A percentile compares a stretch with the other conserved stretches of the same genome.
phyloP scores from a whole-genome alignment of 2,329 filamentous ascomycete genomes.

The Penicillium crustosum region DNA sequence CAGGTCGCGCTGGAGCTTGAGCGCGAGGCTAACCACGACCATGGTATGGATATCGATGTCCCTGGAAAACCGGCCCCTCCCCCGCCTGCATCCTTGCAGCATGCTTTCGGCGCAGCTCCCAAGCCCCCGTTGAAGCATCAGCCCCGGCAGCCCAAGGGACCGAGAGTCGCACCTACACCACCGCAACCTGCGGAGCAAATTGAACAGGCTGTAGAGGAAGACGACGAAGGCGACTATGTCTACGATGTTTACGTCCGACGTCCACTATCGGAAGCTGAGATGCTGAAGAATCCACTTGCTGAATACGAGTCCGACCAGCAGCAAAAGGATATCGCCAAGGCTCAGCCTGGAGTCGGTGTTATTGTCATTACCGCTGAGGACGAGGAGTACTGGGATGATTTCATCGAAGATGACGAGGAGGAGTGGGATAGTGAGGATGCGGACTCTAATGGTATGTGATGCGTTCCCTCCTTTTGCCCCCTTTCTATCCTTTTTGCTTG shows the following conservation, averaged over 20 bases:
- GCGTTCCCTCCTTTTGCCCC: neutral
- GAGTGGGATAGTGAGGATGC: constrained; percentile 62
- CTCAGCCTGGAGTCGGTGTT: constrained; percentile 40
- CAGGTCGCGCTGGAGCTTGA: constrained; percentile 46
- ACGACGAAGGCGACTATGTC: constrained; percentile 56
- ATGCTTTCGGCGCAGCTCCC: constrained; percentile 15
- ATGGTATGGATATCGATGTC: constrained; percentile 25
- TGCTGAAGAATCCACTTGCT: constrained; percentile 38
- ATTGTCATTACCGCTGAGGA: constrained; percentile 45
- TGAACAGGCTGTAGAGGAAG: constrained; percentile 29
- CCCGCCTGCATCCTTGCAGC: neutral
- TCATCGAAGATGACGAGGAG: constrained; percentile 55
- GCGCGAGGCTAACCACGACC: constrained; percentile 18
- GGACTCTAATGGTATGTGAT: constrained; percentile 57
- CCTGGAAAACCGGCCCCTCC: constrained; percentile 2
- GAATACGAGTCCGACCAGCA: constrained; percentile 31
- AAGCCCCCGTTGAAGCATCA: constrained; percentile 39
- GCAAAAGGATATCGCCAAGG: constrained; percentile 30
- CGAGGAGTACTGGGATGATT: constrained; percentile 58
- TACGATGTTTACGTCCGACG: constrained; percentile 62
- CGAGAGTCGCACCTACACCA: constrained; percentile 15
- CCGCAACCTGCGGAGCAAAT: neutral
- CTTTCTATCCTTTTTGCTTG: neutral
- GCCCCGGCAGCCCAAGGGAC: constrained; percentile 37
- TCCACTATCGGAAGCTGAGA: constrained; percentile 35